Evolutionary conservation across 495 filamentous ascomycete species (phyloP), one percentile per base, ranked within the genome.

Genomic region (Neurospora discreta): DNA sequence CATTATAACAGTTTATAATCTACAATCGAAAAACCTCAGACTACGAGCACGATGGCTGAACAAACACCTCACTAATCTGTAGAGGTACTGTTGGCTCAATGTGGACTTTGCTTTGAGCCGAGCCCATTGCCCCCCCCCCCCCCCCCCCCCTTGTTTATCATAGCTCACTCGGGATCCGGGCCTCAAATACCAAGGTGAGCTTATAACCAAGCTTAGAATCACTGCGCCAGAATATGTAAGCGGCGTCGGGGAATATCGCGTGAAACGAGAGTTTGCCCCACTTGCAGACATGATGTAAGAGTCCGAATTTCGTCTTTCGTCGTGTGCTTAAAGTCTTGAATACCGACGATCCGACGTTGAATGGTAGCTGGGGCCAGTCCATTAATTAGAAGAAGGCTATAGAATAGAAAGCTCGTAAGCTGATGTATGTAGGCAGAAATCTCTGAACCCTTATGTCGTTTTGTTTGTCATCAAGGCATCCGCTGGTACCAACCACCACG

Each of bases 401-500:
- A 65, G 23, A 33, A 65, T 65, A 65, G 23, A 33, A 65, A 65
- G 52, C 52, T 65, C 23, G 26, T 65, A 65, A 65, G 52, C 52
- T 65, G 52, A 33, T 16, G 26, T 65, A 65, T 65, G 26, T 65
- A 65, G 52, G 52, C 26, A 65, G 52, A 65, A 58, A 65, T 65
- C 13, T 33, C 52, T 33, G 52, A 33, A 65, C 23, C 52, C 1
- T 33, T 65, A 65, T 65, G 26, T 33, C 52, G 52, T 65, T 65
- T 65, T 33, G 13, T 65, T 65, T 65, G 72, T 74, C 75, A 58
- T 78, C 72, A 74, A 73, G 52, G 26, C 52, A 65, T 65, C 52
- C 52, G 52, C 26, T 65, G 52, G 52, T 65, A 65, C 52, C 26
- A 33, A 65, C 52, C 15, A 33, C 26, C 52, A 65, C 26, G 26